Evolutionary conservation across 177 flowering plant genomes (phyloP).

Genomic region (Vitis hybrid): DNA sequence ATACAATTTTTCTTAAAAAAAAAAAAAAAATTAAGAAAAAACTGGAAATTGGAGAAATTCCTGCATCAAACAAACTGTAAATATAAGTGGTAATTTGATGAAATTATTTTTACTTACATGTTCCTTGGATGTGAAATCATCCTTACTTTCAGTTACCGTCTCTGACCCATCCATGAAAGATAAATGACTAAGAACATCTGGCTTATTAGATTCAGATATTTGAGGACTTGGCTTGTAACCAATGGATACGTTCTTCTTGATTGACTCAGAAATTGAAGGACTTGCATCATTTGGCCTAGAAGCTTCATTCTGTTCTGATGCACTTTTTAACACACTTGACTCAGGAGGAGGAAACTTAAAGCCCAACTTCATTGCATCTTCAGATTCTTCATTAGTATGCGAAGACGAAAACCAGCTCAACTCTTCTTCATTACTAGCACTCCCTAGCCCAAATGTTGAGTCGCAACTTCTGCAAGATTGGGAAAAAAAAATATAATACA

Average conservation of each 20-base stretch:
- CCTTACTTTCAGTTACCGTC: slow-evolving; percentile 26
- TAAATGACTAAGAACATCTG: slow-evolving; percentile 15
- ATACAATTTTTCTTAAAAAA: too few relatives aligned
- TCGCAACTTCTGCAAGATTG: slow-evolving; percentile 67
- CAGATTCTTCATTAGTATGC: slow-evolving; percentile 37
- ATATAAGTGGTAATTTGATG: background rate
- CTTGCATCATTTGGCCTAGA: slow-evolving; percentile 16
- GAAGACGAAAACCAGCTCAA: slow-evolving; percentile 65
- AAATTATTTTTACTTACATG: slow-evolving; percentile 34
- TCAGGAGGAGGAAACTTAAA: slow-evolving; percentile 40
- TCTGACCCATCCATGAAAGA: slow-evolving; percentile 23
- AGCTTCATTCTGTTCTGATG: slow-evolving; percentile 31
- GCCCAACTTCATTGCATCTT: slow-evolving; percentile 38
- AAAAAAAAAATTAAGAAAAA: too few relatives aligned
- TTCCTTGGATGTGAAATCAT: slow-evolving; percentile 18
- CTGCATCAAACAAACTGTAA: too few relatives aligned
- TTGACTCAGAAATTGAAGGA: slow-evolving; percentile 25
- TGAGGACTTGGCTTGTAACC: slow-evolving; percentile 21
- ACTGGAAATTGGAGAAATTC: too few relatives aligned
- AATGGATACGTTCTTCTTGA: slow-evolving; percentile 13
- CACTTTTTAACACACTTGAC: slow-evolving; percentile 22
- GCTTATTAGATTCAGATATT: slow-evolving; percentile 18
- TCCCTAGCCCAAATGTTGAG: slow-evolving; percentile 62
- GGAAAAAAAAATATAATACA: background rate
- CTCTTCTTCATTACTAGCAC: slow-evolving; percentile 47